phyloP scores from a whole-genome alignment of 139 green algal species.

The Marvania coccoides region DNA sequence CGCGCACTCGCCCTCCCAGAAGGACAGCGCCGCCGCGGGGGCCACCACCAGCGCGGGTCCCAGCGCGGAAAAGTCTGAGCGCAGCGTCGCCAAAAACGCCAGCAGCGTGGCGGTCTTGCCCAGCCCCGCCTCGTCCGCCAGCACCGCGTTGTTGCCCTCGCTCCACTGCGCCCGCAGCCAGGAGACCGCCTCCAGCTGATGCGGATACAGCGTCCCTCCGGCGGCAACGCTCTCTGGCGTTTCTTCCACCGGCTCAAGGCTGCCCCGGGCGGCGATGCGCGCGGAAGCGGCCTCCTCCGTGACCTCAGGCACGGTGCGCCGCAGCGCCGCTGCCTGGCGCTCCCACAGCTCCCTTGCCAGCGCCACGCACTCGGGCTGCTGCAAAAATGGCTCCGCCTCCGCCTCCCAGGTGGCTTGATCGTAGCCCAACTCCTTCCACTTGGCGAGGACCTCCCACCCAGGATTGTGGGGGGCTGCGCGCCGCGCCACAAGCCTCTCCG shows the following conservation, averaged over 20 bases:
- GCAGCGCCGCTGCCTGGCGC: slow-evolving; percentile 45
- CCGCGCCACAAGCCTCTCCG: slow-evolving; percentile 58
- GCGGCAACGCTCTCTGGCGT: slow-evolving; percentile 6
- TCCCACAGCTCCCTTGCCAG: slow-evolving; percentile 65
- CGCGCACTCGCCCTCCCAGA: slow-evolving; percentile 53
- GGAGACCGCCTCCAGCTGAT: slow-evolving; percentile 66
- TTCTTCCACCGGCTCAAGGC: neutral
- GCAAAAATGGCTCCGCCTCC: slow-evolving; percentile 28
- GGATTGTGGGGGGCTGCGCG: slow-evolving; percentile 52
- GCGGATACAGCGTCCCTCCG: slow-evolving; percentile 39
- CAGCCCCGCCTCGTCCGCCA: slow-evolving; percentile 69
- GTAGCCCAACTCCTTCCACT: slow-evolving; percentile 68
- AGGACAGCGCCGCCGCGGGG: slow-evolving; percentile 38
- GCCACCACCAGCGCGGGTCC: slow-evolving; percentile 58
- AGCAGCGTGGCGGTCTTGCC: slow-evolving; percentile 65
- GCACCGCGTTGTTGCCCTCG: slow-evolving; percentile 27
- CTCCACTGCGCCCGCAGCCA: slow-evolving; percentile 62
- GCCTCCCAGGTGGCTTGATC: slow-evolving; percentile 82
- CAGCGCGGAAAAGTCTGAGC: slow-evolving; percentile 41
- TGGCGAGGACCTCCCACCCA: slow-evolving; percentile 85
- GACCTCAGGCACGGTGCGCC: slow-evolving; percentile 17
- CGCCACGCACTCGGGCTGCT: slow-evolving; percentile 35
- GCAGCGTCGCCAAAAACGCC: slow-evolving; percentile 42
- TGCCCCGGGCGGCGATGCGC: neutral
- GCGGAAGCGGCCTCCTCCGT: slow-evolving; percentile 18